Evolutionary conservation across 1,139 yeast species (phyloP).

Genomic region (Saccharomyces hybrid): DNA sequence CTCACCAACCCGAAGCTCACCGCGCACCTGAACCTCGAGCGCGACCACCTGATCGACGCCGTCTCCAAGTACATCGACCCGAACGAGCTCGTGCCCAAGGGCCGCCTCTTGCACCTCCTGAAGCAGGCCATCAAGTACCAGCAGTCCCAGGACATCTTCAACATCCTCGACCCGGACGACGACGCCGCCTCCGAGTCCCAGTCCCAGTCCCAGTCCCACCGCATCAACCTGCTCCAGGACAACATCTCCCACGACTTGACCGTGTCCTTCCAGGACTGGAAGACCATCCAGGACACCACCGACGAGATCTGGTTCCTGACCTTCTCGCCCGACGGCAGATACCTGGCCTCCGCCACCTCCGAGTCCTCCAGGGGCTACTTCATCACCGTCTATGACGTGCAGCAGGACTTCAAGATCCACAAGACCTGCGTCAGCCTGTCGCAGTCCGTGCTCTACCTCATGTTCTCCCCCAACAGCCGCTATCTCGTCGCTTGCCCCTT

Average conservation of each 20-base stretch:
- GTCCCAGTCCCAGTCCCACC: not conserved
- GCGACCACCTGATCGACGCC: constrained; percentile 38
- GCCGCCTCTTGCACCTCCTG: constrained; percentile 43
- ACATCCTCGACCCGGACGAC: not conserved
- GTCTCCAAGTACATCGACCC: constrained; percentile 45
- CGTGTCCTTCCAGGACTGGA: constrained; percentile 26
- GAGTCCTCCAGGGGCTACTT: constrained; percentile 42
- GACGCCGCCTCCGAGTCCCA: not conserved
- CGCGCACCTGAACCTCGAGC: constrained; percentile 7
- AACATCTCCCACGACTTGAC: constrained; percentile 20
- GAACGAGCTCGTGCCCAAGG: constrained; percentile 45
- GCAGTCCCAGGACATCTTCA: constrained; percentile 37
- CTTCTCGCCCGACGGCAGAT: constrained; percentile 71
- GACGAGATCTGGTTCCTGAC: constrained; percentile 82
- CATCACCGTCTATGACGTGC: constrained; percentile 60
- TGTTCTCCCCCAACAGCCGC: constrained; percentile 68
- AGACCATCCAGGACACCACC: constrained; percentile 44
- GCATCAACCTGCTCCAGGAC: constrained; percentile 26
- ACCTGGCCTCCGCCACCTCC: constrained; percentile 67
- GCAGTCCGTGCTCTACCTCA: constrained; percentile 57
- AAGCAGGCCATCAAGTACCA: constrained; percentile 47
- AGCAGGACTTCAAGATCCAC: constrained; percentile 42
- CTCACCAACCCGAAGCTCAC: constrained; percentile 22
- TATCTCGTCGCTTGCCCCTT: constrained; percentile 59
- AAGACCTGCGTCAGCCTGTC: constrained; percentile 40